Conservation (phyloP, 805 yeast genomes). For the Candida taoyuanica region DNA sequence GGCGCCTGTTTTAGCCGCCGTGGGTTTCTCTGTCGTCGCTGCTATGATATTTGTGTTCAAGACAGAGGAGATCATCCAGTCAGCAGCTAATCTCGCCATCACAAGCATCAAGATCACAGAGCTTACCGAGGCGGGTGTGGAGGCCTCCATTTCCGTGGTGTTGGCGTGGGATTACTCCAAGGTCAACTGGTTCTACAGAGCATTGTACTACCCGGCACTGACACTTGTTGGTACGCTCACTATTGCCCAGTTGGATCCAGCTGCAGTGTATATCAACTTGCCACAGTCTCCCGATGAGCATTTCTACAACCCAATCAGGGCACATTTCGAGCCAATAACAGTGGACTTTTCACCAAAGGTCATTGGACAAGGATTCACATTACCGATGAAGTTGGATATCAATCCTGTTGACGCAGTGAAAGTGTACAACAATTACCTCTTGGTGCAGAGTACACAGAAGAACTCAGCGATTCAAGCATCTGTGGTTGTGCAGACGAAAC, state of each 20-base stretch:
- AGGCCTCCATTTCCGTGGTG: conserved; percentile 6
- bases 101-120: conserved; percentile 8
- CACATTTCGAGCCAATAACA: conserved; percentile 1
- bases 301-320: conserved; percentile 10
- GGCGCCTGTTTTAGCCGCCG: not conserved
- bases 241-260: conserved; percentile 5
- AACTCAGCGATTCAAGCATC: conserved; percentile 2
- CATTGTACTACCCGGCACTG: conserved; percentile 7
- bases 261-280: conserved; percentile 13
- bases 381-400: conserved; percentile 6
- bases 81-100: conserved; percentile 8
- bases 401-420: conserved; percentile 11
- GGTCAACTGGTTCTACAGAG: conserved; percentile 9
- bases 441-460: conserved; percentile 3
- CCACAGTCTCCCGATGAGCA: conserved; percentile 6
- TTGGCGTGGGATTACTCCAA: conserved; percentile 18
- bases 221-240: conserved; percentile 5
- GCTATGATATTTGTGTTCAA: conserved; percentile 1
- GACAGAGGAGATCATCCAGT: conserved; percentile 5
- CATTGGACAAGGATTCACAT: conserved; percentile 2
- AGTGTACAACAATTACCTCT: conserved; percentile 7
- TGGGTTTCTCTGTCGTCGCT: not conserved
- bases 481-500: conserved; percentile 5
- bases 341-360: conserved; percentile 16
- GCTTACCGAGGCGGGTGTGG: conserved; percentile 16